Conservation (phyloP, 31 red algal species). For the Bonnemaisonia californica region DNA sequence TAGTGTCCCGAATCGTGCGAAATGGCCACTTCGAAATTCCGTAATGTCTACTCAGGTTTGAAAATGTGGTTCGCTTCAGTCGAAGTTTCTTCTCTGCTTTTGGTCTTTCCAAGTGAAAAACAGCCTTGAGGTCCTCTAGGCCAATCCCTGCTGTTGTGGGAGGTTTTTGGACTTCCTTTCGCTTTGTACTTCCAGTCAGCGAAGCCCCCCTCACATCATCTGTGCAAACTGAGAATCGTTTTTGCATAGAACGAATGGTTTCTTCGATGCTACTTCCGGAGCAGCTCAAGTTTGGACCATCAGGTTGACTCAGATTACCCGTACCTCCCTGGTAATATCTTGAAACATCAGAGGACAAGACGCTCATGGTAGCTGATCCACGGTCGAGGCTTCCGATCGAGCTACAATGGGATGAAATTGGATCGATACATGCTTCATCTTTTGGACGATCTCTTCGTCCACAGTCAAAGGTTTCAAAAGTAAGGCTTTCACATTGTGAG, state of each 20-base stretch:
- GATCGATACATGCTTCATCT: not conserved
- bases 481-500: not conserved
- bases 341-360: not conserved
- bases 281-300: not conserved
- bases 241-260: not conserved
- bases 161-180: conserved; percentile 49
- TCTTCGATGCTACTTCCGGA: not conserved
- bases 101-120: conserved; percentile 60
- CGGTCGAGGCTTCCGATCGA: not conserved
- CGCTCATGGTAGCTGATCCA: not conserved
- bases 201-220: not conserved
- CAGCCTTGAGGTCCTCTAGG: conserved; percentile 46
- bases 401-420: not conserved
- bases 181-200: not conserved
- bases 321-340: not conserved
- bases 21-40: conserved; percentile 74
- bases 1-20: conserved; percentile 56
- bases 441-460: not conserved
- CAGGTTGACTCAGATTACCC: not conserved
- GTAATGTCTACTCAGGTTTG: conserved; percentile 62
- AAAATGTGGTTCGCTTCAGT: conserved; percentile 66
- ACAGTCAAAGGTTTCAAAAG: not conserved
- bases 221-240: not conserved
- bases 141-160: conserved; percentile 50
- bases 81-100: conserved; percentile 56